Evolutionary conservation across 2,329 filamentous ascomycete genomes (phyloP).

Genomic region (Fusarium liriodendri): DNA sequence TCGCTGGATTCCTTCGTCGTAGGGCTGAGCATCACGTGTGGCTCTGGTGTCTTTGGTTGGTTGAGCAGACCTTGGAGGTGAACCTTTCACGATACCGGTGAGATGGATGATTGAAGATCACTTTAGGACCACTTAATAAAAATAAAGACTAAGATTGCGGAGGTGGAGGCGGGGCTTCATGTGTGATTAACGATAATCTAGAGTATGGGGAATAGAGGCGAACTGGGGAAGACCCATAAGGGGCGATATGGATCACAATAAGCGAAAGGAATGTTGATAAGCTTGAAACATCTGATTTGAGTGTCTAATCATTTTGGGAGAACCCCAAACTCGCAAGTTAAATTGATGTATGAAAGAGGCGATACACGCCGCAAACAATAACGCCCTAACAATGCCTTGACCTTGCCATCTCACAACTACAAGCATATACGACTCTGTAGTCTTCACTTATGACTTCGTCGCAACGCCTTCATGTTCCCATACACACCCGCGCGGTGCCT

Average conservation of each 20-base stretch:
- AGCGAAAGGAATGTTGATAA: neutral
- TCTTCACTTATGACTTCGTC: neutral
- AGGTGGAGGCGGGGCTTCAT: slow-evolving; percentile 1
- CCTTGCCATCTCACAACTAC: neutral
- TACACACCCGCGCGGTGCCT: neutral
- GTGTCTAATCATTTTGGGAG: neutral
- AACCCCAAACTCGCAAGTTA: neutral
- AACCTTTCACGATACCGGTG: neutral
- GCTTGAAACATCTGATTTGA: neutral
- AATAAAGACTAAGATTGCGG: neutral
- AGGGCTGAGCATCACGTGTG: neutral
- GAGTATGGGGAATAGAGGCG: neutral
- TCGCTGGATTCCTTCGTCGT: neutral
- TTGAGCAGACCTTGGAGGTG: neutral
- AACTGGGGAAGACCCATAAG: neutral
- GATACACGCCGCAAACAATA: neutral
- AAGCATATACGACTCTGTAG: neutral
- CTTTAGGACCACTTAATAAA: neutral
- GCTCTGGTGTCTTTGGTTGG: no score
- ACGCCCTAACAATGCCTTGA: neutral
- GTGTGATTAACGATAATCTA: neutral
- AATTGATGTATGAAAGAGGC: neutral
- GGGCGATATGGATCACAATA: neutral
- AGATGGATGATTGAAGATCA: neutral
- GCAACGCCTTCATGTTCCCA: neutral